These are phyloP conservation scores for Zygoascus sp. DNA, from an alignment of 1,139 yeast genomes.

Conservation along the genomic window DNA sequence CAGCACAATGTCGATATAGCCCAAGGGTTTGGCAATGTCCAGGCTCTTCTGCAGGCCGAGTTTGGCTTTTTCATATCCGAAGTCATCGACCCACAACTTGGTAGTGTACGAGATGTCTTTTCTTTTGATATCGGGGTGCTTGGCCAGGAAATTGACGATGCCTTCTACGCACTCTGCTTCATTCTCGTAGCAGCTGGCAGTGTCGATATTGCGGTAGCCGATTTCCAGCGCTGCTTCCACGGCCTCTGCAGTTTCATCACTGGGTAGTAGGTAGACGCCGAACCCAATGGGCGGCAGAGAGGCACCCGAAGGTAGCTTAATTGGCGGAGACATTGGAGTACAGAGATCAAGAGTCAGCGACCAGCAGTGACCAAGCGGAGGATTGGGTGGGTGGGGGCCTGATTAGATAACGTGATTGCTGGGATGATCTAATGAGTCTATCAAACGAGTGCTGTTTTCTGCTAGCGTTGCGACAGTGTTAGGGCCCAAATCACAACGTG, in stretches of 20 bases:
- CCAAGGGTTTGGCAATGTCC: conserved; percentile 45
- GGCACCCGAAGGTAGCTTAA: conserved; percentile 34
- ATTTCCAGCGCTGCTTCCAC: conserved; percentile 51
- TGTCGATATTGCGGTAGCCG: conserved; percentile 71
- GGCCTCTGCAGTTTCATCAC: conserved; percentile 38
- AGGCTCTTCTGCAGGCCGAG: conserved; percentile 47
- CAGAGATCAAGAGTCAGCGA: no score
- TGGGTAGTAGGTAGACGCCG: conserved; percentile 52
- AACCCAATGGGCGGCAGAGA: conserved; percentile 55
- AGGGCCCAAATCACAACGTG: no score
- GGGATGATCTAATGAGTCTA: no score
- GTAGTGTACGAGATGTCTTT: conserved; percentile 68
- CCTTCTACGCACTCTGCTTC: conserved; percentile 52
- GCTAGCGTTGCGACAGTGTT: no score
- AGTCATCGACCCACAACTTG: conserved; percentile 56
- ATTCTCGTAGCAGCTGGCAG: conserved; percentile 56
- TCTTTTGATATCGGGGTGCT: conserved; percentile 40
- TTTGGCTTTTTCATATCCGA: conserved; percentile 54
- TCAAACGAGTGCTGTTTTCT: no score
- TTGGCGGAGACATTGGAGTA: neutral
- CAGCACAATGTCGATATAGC: conserved; percentile 45
- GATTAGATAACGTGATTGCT: no score
- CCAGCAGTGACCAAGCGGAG: no score
- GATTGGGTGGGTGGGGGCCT: no score
- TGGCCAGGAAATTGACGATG: conserved; percentile 42